phyloP scores from a whole-genome alignment of 345 rosid species.

The Hibiscus tridactylites region DNA sequence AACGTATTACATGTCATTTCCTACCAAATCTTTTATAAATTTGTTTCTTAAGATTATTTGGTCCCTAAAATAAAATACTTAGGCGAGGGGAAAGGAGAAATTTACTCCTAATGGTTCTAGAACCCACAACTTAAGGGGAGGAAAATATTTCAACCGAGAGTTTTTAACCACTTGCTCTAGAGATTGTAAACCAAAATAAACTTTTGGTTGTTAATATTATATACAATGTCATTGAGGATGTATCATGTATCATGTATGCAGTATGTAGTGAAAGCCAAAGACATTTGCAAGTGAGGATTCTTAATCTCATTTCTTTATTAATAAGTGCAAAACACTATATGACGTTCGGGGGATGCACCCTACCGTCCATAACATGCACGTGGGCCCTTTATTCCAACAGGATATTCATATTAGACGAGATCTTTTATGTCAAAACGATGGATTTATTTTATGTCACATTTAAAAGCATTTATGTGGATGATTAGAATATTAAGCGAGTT shows the following conservation, averaged over 20 bases:
- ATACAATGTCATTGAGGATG: background rate
- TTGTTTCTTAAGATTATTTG: no score
- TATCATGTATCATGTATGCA: no score
- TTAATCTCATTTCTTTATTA: background rate
- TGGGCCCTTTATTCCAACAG: constrained; percentile 25
- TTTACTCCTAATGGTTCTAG: no score
- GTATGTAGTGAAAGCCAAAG: background rate
- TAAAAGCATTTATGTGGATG: background rate
- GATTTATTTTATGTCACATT: background rate
- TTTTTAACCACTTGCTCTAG: background rate
- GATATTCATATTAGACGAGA: background rate
- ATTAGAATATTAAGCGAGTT: background rate
- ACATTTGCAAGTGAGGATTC: background rate
- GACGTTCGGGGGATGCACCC: constrained; percentile 3
- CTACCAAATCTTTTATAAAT: no score
- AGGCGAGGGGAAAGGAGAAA: no score
- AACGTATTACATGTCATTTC: no score
- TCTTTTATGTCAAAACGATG: constrained; percentile 5
- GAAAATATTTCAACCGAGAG: no score
- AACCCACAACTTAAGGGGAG: no score
- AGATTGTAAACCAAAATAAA: background rate
- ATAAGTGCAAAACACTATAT: background rate
- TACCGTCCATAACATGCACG: constrained; percentile 16
- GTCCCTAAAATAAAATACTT: no score
- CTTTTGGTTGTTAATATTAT: background rate